Percentiles rank a stretch among this genome's conserved stretches.
phyloP scores from a whole-genome alignment of 495 filamentous ascomycete species.

The Tuber melanosporum region DNA sequence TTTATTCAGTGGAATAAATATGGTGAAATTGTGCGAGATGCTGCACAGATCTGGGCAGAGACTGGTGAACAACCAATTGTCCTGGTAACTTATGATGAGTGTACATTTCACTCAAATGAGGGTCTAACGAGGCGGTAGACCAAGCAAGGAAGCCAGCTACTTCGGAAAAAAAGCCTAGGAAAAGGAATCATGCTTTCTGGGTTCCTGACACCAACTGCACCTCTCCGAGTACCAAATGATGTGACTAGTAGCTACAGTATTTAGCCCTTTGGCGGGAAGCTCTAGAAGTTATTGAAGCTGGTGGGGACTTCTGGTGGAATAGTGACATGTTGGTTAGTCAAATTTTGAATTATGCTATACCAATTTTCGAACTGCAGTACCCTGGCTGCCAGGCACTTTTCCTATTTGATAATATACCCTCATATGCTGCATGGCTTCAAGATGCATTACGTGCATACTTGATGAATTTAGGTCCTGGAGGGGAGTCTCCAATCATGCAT shows the following conservation, averaged over 20 bases:
- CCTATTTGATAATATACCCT: conserved; percentile 7
- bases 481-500: conserved; percentile 4
- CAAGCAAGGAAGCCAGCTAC: too few species aligned
- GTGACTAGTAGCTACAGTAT: neutral
- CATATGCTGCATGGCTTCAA: neutral
- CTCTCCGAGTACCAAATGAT: neutral
- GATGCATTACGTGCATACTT: neutral
- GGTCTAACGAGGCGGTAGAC: neutral
- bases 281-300: neutral
- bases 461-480: neutral
- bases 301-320: conserved; percentile 6
- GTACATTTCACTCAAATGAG: too few species aligned
- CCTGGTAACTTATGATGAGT: too few species aligned
- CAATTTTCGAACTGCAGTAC: conserved; percentile 7
- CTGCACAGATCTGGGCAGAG: neutral
- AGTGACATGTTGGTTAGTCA: conserved; percentile 2
- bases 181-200: neutral
- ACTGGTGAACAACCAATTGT: neutral
- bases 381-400: conserved; percentile 5
- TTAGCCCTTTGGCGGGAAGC: neutral
- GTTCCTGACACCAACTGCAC: neutral
- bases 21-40: neutral
- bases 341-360: conserved; percentile 7
- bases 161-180: too few species aligned
- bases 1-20: neutral